These are phyloP conservation scores for Purshia tridentata DNA, from an alignment of 306 rosid genomes.

Conservation along the genomic window DNA sequence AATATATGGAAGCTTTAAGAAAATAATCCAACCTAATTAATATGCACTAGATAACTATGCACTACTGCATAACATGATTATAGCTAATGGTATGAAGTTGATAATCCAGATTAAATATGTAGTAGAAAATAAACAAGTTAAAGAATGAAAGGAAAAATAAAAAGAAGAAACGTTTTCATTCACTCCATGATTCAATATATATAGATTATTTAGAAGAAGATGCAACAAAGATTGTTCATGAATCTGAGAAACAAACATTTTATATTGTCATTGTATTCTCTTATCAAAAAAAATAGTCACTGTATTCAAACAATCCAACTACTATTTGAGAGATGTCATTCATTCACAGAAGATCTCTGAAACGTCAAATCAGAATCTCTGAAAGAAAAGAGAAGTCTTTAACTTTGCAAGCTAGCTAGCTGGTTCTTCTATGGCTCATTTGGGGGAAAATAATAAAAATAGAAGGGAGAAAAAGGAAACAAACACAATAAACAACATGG, in stretches of 20 bases:
- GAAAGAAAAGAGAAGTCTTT: constrained; percentile 23
- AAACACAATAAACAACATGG: constrained; percentile 38
- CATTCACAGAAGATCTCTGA: constrained; percentile 24
- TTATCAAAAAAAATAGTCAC: constrained; percentile 1
- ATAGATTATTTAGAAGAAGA: too few relatives aligned
- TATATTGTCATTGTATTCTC: background rate
- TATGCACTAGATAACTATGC: too few relatives aligned
- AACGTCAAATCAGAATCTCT: constrained; percentile 47
- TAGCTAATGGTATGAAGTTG: too few relatives aligned
- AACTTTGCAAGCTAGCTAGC: constrained; percentile 22
- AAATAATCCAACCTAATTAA: background rate
- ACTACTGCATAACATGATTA: too few relatives aligned
- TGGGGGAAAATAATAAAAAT: constrained; percentile 6
- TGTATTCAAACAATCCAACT: constrained; percentile 26
- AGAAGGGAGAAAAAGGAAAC: constrained; percentile 20
- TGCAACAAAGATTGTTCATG: too few relatives aligned
- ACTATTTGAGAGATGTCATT: constrained; percentile 42
- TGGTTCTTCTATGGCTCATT: constrained; percentile 25
- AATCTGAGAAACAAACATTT: background rate
- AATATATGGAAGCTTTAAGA: background rate
- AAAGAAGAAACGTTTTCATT: too few relatives aligned
- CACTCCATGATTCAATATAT: too few relatives aligned
- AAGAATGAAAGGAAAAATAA: too few relatives aligned
- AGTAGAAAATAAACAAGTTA: too few relatives aligned
- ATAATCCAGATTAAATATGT: too few relatives aligned